Evolutionary conservation across 2,329 filamentous ascomycete genomes (phyloP).

Genomic region (Ophiostoma pallidulum): DNA sequence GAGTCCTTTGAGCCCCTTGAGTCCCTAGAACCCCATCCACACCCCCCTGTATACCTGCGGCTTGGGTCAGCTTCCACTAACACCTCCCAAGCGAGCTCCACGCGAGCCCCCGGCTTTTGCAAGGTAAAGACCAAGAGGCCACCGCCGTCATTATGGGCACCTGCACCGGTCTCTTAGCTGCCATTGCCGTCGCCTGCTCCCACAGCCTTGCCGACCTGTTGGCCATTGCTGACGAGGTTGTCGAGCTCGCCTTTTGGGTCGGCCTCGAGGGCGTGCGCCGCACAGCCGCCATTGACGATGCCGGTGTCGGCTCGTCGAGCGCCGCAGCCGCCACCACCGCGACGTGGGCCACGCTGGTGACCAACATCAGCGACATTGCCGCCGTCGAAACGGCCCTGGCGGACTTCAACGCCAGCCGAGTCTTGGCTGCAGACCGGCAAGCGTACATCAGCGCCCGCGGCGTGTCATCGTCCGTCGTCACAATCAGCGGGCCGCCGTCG

Average conservation of each 20-base stretch:
- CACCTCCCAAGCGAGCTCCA: background rate
- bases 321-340: background rate
- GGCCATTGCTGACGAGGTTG: background rate
- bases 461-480: background rate
- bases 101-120: background rate
- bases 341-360: background rate
- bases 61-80: no score
- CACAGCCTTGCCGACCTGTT: background rate
- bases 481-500: background rate
- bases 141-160: background rate
- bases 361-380: background rate
- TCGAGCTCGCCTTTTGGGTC: background rate
- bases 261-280: background rate
- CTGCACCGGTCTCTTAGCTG: background rate
- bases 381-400: background rate
- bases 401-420: background rate
- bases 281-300: background rate
- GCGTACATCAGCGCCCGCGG: background rate
- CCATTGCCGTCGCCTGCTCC: background rate
- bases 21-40: no score
- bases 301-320: no score
- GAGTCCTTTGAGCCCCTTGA: no score
- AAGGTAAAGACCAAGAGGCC: background rate
- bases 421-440: background rate
- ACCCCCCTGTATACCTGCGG: no score